A percentile compares a stretch with the other conserved stretches of the same genome.
Evolutionary conservation across 2,329 filamentous ascomycete species (phyloP).

Genomic region (Aspergillus transmontanensis): DNA sequence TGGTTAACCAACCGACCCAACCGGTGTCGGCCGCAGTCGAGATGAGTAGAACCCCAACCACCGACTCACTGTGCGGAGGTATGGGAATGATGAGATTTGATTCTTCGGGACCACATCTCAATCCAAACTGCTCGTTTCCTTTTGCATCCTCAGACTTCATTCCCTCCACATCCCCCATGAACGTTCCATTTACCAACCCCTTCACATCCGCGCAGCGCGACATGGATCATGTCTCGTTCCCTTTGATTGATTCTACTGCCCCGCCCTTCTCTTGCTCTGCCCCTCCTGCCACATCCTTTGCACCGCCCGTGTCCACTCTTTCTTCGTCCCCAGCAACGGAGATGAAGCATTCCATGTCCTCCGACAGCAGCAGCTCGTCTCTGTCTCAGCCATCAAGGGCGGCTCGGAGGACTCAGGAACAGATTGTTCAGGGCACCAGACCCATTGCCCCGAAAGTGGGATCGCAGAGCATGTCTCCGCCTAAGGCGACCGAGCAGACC

Average conservation of each 20-base stretch:
- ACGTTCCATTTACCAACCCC: slow-evolving; percentile 30
- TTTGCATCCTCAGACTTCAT: slow-evolving; percentile 32
- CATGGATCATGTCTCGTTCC: slow-evolving; percentile 30
- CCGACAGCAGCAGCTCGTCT: slow-evolving; percentile 49
- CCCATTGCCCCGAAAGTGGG: slow-evolving; percentile 54
- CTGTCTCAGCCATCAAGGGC: slow-evolving; percentile 48
- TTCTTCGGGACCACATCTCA: slow-evolving; percentile 41
- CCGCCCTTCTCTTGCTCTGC: slow-evolving; percentile 40
- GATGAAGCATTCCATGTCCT: slow-evolving; percentile 55
- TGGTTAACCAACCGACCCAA: slow-evolving; percentile 30
- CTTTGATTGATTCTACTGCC: slow-evolving; percentile 33
- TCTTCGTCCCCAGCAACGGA: slow-evolving; percentile 47
- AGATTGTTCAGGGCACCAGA: slow-evolving; percentile 50
- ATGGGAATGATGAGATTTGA: slow-evolving; percentile 50
- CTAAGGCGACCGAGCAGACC: slow-evolving; percentile 41
- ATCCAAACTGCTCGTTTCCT: slow-evolving; percentile 31
- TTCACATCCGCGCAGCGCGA: slow-evolving; percentile 24
- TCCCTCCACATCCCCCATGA: slow-evolving; percentile 31
- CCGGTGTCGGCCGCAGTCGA: slow-evolving; percentile 36
- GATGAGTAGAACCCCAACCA: slow-evolving; percentile 50
- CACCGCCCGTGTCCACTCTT: slow-evolving; percentile 30
- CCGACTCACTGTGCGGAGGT: slow-evolving; percentile 47
- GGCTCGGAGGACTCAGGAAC: slow-evolving; percentile 51
- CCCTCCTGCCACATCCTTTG: slow-evolving; percentile 35
- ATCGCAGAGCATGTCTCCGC: slow-evolving; percentile 32